phyloP scores from a whole-genome alignment of 1,284 basidiomycete species.

The Heimioporus retisporus region DNA sequence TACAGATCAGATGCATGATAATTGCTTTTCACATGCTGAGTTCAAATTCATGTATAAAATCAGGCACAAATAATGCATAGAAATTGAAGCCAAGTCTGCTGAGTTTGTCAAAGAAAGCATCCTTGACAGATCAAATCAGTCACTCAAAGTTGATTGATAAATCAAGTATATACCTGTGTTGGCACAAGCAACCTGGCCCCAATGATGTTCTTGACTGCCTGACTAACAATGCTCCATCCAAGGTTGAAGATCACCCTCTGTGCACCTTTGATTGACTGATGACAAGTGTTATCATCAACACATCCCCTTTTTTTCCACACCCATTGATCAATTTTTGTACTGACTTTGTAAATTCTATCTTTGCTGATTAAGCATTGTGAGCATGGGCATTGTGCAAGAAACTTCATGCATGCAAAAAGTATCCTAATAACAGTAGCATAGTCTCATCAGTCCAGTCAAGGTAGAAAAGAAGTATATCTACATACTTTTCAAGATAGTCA shows the following conservation, averaged over 20 bases:
- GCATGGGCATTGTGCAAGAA: slow-evolving; percentile 38
- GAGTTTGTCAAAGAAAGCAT: not conserved
- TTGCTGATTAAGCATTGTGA: slow-evolving; percentile 32
- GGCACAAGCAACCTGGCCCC: not conserved
- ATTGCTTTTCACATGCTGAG: not conserved
- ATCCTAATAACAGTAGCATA: slow-evolving; percentile 24
- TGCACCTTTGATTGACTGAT: not conserved
- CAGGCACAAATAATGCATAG: not conserved
- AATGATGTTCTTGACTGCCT: not conserved
- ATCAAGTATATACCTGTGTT: not conserved
- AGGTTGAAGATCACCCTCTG: not conserved
- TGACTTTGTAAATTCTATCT: slow-evolving; percentile 15
- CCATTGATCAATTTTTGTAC: slow-evolving; percentile 3
- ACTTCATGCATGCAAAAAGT: slow-evolving; percentile 36
- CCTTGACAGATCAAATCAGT: not conserved
- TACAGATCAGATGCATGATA: not conserved
- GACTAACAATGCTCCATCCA: not conserved
- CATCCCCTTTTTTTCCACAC: not conserved
- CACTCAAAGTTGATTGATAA: not conserved
- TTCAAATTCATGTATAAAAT: slow-evolving; percentile 5
- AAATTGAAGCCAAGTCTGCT: not conserved
- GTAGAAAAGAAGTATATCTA: no score
- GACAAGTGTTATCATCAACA: not conserved
- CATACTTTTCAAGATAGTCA: slow-evolving; percentile 50
- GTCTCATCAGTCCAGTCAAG: no score